Base-by-base conservation (phyloP, 106 monocot genomes). In the Platanthera zijinensis region DNA sequence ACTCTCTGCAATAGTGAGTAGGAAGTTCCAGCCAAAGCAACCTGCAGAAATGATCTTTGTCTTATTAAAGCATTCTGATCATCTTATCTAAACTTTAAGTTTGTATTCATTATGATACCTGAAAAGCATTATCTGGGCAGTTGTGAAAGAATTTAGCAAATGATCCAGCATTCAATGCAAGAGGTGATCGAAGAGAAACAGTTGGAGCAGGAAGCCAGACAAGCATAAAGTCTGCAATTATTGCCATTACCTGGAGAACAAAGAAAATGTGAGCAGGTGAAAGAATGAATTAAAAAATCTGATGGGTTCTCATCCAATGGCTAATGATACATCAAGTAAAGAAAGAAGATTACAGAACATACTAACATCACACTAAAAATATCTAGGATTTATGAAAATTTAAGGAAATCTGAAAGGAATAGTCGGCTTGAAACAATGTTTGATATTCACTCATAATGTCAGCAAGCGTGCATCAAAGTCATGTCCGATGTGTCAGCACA, bases 151-250 rank as follows among this genome's bases (percentile, higher is more conserved):
- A 90, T 70, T 87, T 96, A 8, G 96, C 67, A 59, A 96, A 84
- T 57, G 87, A 85, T 77, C 93, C 93, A 71, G 90, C 90, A 84
- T 54, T 89, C 8, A 86, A 72, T 71, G 89, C 74, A 84, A 96
- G 77, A 71, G 93, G 77, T 15, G 96, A 75, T 74, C 80, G 83
- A 71, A 96, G 88, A 78, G 90, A 85, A 59, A 96, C 90, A 32
- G 96, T 96, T 64, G 96, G 96, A 74, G 96, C 96, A 76, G 96
- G 96, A 80, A 96, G 96, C 92, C 93, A 96, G 15, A 96, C 96
- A 74, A 96, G 96, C 96, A 96, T 96, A 71, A 96, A 90, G 82
- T 96, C 96, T 12, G 96, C 96, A 82, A 96, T 81, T 78, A 96
- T 96, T 6, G 96, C 96, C 96, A 96, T 96, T 51, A 91, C 88